Evolutionary conservation across 495 filamentous ascomycete genomes (phyloP), one percentile per base, ranked within the genome.

Genomic region (Cladorrhinum samala): DNA sequence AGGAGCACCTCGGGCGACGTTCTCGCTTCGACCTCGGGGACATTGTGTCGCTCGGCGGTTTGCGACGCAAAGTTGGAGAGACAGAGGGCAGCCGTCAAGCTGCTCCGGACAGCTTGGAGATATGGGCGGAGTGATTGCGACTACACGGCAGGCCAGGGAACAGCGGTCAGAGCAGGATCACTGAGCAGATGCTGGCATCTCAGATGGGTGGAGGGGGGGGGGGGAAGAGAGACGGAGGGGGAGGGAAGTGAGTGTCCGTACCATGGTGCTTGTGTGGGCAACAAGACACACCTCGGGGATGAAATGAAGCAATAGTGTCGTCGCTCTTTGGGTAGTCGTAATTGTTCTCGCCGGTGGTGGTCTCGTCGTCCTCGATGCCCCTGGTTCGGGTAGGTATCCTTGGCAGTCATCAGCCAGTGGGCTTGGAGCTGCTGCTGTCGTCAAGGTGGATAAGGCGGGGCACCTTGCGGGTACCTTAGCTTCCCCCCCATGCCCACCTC

Each of bases 51-150:
- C 75, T 99, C 94, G 41, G 91, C 85, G 16, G 88, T 86, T 68
- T 99, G 94, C 36, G 91, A 96, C 45, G 92, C 91, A 69, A 99
- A 99, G 77, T 99, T 93, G 70, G 89, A 91, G 45, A 99, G 84
- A 45, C 89, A 89, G 56, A 97, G 87, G 49, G 94, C 93, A 50
- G 93, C 91, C 3, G 89, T 97, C 47, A 97, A 80, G 55, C 89
- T 94, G 47, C 88, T 91, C 63, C 93, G 89, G 55, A 97, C 91
- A 71, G 88, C 91, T 75, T 94, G 91, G 52, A 97, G 89, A 67
- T 99, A 99, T 5, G 93, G 94, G 46, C 94, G 89, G 62, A 98
- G 82, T 54, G 92, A 96, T 89, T 97, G 93, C 63, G 93, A 96
- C 93, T 95, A 56, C 23, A 27, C 33, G 27, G 11, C 5, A 5